Conservation (phyloP, 192 early-diverging fungal genomes). For the Podila clonocystis region DNA sequence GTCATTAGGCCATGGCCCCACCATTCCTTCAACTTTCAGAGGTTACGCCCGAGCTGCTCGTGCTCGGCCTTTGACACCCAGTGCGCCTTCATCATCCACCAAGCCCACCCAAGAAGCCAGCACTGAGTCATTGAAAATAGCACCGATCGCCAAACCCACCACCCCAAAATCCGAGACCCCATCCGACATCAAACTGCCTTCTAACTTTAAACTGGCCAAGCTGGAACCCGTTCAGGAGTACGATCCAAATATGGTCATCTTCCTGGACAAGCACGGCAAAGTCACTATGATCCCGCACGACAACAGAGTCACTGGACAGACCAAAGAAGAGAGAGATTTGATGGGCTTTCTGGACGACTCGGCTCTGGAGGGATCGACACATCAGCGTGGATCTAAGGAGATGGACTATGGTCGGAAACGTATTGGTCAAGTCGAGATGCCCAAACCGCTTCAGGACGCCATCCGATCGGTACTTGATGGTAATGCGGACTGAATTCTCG, state of each 20-base stretch:
- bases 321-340: slow-evolving; percentile 21
- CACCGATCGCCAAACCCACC: background rate
- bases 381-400: slow-evolving; percentile 47
- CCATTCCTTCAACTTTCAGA: slow-evolving; percentile 2
- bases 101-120: background rate
- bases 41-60: slow-evolving; percentile 38
- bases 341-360: slow-evolving; percentile 1
- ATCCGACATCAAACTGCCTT: slow-evolving; percentile 19
- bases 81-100: slow-evolving; percentile 2
- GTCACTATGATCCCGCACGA: slow-evolving; percentile 46
- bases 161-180: background rate
- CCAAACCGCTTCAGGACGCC: slow-evolving; percentile 32
- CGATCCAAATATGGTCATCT: slow-evolving; percentile 50
- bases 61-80: slow-evolving; percentile 26
- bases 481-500: background rate
- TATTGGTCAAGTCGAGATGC: slow-evolving; percentile 47
- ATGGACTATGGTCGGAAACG: slow-evolving; percentile 47
- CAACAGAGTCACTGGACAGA: slow-evolving; percentile 34
- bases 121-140: background rate
- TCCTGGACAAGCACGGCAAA: slow-evolving; percentile 45
- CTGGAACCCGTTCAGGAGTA: slow-evolving; percentile 12
- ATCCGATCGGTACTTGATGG: slow-evolving; percentile 31
- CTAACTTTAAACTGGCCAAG: slow-evolving; percentile 28
- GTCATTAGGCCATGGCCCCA: background rate
- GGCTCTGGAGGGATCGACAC: background rate